Conservation (phyloP, 2,329 filamentous ascomycete species). For the Ascochyta rabiei region DNA sequence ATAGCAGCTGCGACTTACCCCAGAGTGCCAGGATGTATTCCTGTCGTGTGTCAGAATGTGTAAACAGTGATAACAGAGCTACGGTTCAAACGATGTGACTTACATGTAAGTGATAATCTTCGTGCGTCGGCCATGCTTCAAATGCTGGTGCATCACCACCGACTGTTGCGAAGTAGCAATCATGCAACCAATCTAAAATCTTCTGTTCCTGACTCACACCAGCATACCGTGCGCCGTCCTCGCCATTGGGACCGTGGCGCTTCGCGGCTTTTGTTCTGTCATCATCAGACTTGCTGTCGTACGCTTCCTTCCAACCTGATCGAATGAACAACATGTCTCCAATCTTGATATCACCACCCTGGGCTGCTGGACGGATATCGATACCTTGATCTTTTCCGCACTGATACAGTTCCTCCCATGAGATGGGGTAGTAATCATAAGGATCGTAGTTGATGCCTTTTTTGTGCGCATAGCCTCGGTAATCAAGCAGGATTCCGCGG, state of each 20-base stretch:
- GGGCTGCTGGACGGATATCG: constrained; percentile 62
- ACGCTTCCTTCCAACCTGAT: constrained; percentile 66
- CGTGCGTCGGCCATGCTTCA: constrained; percentile 65
- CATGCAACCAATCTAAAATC: constrained; percentile 70
- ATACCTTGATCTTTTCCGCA: constrained; percentile 66
- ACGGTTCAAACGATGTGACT: too few species aligned
- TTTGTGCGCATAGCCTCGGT: constrained; percentile 49
- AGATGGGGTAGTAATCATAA: constrained; percentile 51
- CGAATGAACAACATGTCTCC: constrained; percentile 72
- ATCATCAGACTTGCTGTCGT: constrained; percentile 53
- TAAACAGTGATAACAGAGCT: too few species aligned
- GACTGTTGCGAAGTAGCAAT: constrained; percentile 70
- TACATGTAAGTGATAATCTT: constrained; percentile 32
- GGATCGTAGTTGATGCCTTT: constrained; percentile 53
- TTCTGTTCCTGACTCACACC: constrained; percentile 61
- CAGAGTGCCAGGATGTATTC: constrained; percentile 42
- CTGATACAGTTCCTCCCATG: constrained; percentile 58
- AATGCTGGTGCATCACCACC: constrained; percentile 68
- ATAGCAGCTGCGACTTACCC: constrained; percentile 27
- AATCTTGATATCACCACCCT: constrained; percentile 61
- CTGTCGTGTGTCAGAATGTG: too few species aligned
- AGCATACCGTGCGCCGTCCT: constrained; percentile 53
- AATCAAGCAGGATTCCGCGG: constrained; percentile 53
- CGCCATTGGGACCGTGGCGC: constrained; percentile 52
- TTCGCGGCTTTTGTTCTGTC: constrained; percentile 46